phyloP scores from a whole-genome alignment of 1,284 basidiomycete genomes.

The Puccinia coronata region DNA sequence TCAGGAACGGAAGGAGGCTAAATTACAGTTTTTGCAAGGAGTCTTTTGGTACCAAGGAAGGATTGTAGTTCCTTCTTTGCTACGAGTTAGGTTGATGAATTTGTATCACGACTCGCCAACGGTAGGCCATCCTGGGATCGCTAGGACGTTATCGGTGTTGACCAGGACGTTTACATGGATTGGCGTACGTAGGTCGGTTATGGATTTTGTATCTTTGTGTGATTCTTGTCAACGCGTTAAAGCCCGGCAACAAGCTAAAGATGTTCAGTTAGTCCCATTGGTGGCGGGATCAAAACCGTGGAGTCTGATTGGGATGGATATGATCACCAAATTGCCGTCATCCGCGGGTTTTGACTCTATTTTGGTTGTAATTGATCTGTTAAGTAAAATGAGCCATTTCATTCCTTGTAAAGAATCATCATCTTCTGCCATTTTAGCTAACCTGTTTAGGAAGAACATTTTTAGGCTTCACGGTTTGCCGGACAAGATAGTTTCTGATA shows the following conservation, averaged over 20 bases:
- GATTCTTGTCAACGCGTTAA: constrained; percentile 14
- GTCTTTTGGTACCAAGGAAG: neutral
- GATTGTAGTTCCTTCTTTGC: neutral
- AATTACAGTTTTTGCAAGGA: too few relatives aligned
- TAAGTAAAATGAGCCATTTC: constrained; percentile 21
- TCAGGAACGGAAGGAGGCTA: neutral
- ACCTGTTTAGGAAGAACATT: neutral
- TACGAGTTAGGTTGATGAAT: neutral
- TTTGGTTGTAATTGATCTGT: constrained; percentile 9
- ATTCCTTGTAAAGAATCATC: constrained; percentile 13
- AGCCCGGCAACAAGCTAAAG: neutral
- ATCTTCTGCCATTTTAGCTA: neutral
- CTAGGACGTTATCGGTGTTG: neutral
- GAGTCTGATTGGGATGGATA: constrained; percentile 20
- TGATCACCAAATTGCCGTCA: constrained; percentile 1
- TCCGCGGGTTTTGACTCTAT: constrained; percentile 4
- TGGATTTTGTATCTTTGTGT: neutral
- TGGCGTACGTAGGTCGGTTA: neutral
- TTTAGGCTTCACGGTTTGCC: constrained; percentile 26
- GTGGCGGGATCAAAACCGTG: neutral
- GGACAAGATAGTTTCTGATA: constrained; percentile 21
- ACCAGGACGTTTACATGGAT: constrained; percentile 29
- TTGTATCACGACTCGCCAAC: neutral
- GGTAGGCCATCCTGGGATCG: constrained; percentile 14
- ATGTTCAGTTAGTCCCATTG: neutral